These are phyloP conservation scores for Cladorrhinum sp. DNA, from an alignment of 2,329 filamentous ascomycete species.

Conservation along the genomic window DNA sequence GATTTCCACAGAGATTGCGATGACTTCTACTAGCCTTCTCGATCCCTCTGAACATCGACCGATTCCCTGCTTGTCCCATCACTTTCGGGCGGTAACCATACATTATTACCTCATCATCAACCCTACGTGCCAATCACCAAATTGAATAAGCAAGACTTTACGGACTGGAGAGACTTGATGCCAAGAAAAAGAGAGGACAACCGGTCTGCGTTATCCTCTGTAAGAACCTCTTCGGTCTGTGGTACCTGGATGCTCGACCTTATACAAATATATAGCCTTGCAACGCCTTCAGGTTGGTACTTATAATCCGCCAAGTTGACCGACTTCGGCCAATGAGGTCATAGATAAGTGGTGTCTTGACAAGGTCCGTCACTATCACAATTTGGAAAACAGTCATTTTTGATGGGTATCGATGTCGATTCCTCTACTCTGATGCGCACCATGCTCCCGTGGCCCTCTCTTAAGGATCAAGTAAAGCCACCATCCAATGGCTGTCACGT, in stretches of 20 bases:
- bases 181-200: too few relatives aligned
- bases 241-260: not conserved
- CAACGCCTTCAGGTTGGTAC: not conserved
- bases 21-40: too few relatives aligned
- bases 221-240: not conserved
- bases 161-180: too few relatives aligned
- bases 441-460: conserved; percentile 3
- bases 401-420: conserved; percentile 14
- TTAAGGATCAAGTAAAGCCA: not conserved
- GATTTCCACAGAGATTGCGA: too few relatives aligned
- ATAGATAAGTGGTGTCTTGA: not conserved
- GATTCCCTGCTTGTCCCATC: too few relatives aligned
- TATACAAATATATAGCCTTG: not conserved
- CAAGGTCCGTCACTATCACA: not conserved
- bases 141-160: too few relatives aligned
- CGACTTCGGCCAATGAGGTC: not conserved
- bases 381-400: not conserved
- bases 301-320: not conserved
- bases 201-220: not conserved
- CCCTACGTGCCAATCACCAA: too few relatives aligned
- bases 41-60: too few relatives aligned
- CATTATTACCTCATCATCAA: too few relatives aligned
- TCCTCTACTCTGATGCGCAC: conserved; percentile 5
- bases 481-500: conserved; percentile 13
- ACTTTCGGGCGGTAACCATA: too few relatives aligned